phyloP scores from a whole-genome alignment of 768 basidiomycete species.

The Pleurotus salmoneostramineus region DNA sequence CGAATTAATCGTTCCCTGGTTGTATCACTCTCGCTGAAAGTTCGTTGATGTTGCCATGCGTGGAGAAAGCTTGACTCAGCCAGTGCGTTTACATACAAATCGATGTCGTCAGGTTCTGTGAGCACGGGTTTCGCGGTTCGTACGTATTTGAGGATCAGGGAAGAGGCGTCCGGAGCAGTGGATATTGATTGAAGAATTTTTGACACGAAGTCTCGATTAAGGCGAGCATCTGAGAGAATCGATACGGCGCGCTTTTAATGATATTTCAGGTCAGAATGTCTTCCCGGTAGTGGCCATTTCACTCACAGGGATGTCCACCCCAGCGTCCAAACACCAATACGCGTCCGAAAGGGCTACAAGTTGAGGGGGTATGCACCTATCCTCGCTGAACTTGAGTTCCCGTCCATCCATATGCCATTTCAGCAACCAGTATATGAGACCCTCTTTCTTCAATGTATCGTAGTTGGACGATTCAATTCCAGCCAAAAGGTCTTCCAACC shows the following conservation, averaged over 20 bases:
- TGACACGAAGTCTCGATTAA: slow-evolving; percentile 74
- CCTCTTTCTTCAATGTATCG: slow-evolving; percentile 77
- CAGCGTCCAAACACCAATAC: slow-evolving; percentile 80
- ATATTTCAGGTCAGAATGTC: neutral
- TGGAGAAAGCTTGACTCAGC: slow-evolving; percentile 61
- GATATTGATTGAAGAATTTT: slow-evolving; percentile 73
- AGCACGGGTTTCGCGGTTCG: slow-evolving; percentile 72
- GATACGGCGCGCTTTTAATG: slow-evolving; percentile 58
- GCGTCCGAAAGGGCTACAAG: slow-evolving; percentile 76
- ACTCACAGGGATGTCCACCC: slow-evolving; percentile 61
- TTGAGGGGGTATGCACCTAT: slow-evolving; percentile 69
- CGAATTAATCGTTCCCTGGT: slow-evolving; percentile 51
- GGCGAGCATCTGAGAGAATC: slow-evolving; percentile 66
- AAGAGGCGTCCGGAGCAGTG: slow-evolving; percentile 38
- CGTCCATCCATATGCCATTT: slow-evolving; percentile 72
- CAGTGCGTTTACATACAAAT: slow-evolving; percentile 65
- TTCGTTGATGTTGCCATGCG: slow-evolving; percentile 74
- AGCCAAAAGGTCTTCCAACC: slow-evolving; percentile 54
- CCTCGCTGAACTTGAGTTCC: slow-evolving; percentile 45
- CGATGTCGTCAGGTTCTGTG: slow-evolving; percentile 65
- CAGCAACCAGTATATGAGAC: slow-evolving; percentile 74
- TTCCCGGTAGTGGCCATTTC: neutral
- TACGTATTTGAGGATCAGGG: slow-evolving; percentile 69
- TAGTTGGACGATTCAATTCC: slow-evolving; percentile 61
- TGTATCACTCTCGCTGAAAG: slow-evolving; percentile 56